Conservation (phyloP, 2,329 filamentous ascomycete species). For the Hyphodiscus sp. region DNA sequence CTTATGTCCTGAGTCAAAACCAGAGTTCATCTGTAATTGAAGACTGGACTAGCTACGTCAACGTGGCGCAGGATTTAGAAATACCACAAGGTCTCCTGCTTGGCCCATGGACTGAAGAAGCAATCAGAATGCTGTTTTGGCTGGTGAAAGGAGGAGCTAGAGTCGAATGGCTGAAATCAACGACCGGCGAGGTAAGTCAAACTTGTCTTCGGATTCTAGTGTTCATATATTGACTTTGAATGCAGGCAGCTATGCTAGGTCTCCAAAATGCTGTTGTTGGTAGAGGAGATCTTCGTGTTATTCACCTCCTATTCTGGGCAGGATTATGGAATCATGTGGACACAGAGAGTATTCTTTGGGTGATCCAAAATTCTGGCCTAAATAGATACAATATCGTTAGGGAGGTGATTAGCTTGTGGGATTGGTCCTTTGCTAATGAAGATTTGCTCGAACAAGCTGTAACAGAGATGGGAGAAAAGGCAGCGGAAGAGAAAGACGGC, state of each 20-base stretch:
- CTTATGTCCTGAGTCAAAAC: background rate
- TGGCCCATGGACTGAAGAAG: slow-evolving; percentile 26
- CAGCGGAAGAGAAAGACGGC: background rate
- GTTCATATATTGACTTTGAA: background rate
- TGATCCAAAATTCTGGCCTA: slow-evolving; percentile 16
- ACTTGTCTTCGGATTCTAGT: background rate
- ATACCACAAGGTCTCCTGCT: slow-evolving; percentile 26
- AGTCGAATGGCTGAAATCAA: slow-evolving; percentile 24
- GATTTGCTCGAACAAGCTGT: background rate
- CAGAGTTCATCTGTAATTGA: background rate
- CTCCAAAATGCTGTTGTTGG: slow-evolving; percentile 18
- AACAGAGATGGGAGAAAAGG: background rate
- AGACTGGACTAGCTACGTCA: slow-evolving; percentile 3
- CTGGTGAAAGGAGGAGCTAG: slow-evolving; percentile 22
- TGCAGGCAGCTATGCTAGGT: slow-evolving; percentile 20
- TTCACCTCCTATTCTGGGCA: slow-evolving; percentile 16
- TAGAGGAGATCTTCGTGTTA: slow-evolving; percentile 17
- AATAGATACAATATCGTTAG: slow-evolving; percentile 11
- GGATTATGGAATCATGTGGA: slow-evolving; percentile 15
- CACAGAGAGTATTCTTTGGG: slow-evolving; percentile 11
- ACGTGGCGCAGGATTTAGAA: slow-evolving; percentile 15
- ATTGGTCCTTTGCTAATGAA: slow-evolving; percentile 2
- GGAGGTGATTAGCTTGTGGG: slow-evolving; percentile 7
- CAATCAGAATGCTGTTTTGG: slow-evolving; percentile 25
- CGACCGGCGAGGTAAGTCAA: slow-evolving; percentile 25